Base-by-base conservation (phyloP, 2,329 filamentous ascomycete species). In the Pseudogymnoascus sp. region DNA sequence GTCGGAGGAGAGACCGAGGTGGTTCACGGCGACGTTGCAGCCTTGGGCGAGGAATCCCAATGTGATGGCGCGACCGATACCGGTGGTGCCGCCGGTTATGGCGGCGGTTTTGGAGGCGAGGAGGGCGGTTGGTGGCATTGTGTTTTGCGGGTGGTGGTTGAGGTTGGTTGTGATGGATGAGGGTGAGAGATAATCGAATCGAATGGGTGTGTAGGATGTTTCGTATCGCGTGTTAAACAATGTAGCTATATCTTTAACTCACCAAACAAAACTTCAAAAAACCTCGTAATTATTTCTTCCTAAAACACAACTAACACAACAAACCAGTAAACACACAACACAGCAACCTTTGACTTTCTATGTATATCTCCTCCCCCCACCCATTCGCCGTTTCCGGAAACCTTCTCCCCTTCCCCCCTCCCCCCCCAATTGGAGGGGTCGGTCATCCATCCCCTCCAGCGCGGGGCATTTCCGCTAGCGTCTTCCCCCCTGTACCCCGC, bases 41-140 rank as follows among this genome's bases (percentile, higher is more conserved):
- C 91, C 91, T 69, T 96, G 90, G 4, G 82, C 80, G 62, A 93
- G 78, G 74, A 90, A 96, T 70, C 87, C 87, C 61, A 96, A 82
- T 45, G 88, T 86, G 67, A 96, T 96, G 69, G 91, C 92, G 68
- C 90, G 84, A 62, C 92, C 92, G 70, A 96, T 96, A 63, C 91
- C 91, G 1, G 91, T 96, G 3, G 88, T 88, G 64, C 90, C 91
- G 67, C 92, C 91, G 0, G 91, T 96, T 71, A 96, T 91, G 73
- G 91, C 89, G 75, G 90, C 90, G 11, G 87, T 88, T 76, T 96
- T 96, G 74, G 84, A 85, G 63, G 77, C 73, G 64, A 96, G 85
- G 69, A 95, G 47, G 81, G 68, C 66, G 66, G 64, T 66, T 64
- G 10, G 70, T 64, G 29, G 62, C 23, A 40, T 36, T 59, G 29